Evolutionary conservation across 306 rosid genomes (phyloP), one percentile per base, ranked within the genome.

Genomic region (Neltuma alba): DNA sequence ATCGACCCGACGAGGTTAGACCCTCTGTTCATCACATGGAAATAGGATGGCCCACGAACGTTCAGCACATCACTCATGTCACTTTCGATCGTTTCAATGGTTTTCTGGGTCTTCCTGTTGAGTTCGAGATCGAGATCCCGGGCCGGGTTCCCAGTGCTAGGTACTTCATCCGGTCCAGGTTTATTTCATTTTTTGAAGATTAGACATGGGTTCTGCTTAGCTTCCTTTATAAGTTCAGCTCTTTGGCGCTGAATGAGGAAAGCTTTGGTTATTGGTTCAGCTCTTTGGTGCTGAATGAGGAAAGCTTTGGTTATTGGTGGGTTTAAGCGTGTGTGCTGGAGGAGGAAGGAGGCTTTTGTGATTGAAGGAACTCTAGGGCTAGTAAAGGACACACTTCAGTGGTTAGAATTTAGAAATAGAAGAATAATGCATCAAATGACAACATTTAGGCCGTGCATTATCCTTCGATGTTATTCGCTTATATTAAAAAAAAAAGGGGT

Each of bases 81-180:
- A 95, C 99, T 0, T 95, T 95, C 72, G 99, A 95, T 61, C 89
- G 98, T 1, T 95, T 95, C 89, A 90, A 93, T 27, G 99, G 99
- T 0, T 95, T 95, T 81, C 87, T 95, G 48, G 99, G 99, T 36
- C 95, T 95, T 48, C 98, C 99, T 5, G 92, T 85, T 44, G 99
- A 95, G 87, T 82, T 95, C 8, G 93, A 93, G 85, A 84, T 91
- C 16, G 92, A 93, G 81, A 82, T 95, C 50, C 99, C 99, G 2
- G 92, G 92, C 69, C 88, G 92, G 16, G 99, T 93, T 84, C 99
- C 99, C 23, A 96, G 99, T 81, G 98, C 99, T 14, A 96, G 98
- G 99, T 86, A 80, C 40, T 71, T 45, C 75, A 9, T 3, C 15
- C 14, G 5, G 2, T 6, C 9, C 47, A 52, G 30, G 5, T 54